These are phyloP conservation scores for Pholiota adiposa DNA, from an alignment of 1,284 basidiomycete species.

Conservation along the genomic window DNA sequence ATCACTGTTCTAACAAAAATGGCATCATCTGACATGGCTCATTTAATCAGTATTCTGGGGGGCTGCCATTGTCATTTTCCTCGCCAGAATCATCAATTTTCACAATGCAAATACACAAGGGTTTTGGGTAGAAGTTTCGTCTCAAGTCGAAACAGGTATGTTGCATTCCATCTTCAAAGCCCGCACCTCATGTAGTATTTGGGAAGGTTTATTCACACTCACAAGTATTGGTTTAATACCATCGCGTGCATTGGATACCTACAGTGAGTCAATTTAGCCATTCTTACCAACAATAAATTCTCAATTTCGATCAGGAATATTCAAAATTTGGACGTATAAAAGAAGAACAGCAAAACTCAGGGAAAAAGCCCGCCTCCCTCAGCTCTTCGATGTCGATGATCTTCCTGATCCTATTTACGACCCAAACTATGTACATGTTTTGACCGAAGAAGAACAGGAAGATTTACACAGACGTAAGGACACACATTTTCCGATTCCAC, in stretches of 20 bases:
- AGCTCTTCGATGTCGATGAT: conserved; percentile 75
- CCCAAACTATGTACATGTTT: conserved; percentile 74
- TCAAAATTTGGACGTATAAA: conserved; percentile 77
- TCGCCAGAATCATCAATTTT: conserved; percentile 70
- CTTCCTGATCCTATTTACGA: conserved; percentile 78
- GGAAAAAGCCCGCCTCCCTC: conserved; percentile 62
- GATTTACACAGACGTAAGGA: conserved; percentile 69
- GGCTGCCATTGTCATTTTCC: conserved; percentile 79
- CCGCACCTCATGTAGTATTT: neutral
- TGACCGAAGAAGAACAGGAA: conserved; percentile 73
- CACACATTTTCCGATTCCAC: neutral
- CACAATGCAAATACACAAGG: conserved; percentile 67
- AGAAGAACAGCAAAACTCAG: conserved; percentile 59
- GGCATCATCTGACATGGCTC: neutral
- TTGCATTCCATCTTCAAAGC: neutral
- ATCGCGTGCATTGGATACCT: conserved; percentile 77
- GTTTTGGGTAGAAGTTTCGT: conserved; percentile 79
- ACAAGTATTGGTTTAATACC: conserved; percentile 80
- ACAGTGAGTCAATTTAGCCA: conserved; percentile 51
- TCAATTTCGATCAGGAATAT: conserved; percentile 53
- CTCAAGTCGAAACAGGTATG: conserved; percentile 77
- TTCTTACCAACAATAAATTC: neutral
- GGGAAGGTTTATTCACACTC: conserved; percentile 74
- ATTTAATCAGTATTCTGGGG: conserved; percentile 68
- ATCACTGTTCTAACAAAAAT: neutral